Evolutionary conservation across 495 filamentous ascomycete genomes (phyloP), one percentile per base, ranked within the genome.

Genomic region (Pseudomonodictys pantanalensis): DNA sequence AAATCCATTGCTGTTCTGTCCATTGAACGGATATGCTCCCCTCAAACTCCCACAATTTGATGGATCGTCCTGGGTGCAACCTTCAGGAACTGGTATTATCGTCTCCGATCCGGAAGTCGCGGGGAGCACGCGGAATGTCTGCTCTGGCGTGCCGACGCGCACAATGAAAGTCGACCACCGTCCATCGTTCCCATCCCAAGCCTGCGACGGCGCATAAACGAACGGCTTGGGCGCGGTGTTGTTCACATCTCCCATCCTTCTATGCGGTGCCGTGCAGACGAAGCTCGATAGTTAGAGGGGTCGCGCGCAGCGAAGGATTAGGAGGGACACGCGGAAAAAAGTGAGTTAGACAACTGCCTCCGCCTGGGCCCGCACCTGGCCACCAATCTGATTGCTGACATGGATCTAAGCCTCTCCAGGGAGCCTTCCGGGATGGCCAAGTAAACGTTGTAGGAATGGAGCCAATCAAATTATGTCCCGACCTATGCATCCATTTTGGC

Each of bases 141-240:
- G 62, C 25, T 43, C 43, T 4, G 62, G 62, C 3, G 33, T 51
- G 10, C 62, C 62, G 6, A 65, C 35, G 35, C 57, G 56, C 12
- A 60, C 22, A 25, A 56, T 45, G 26, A 65, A 65, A 24, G 62
- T 56, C 6, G 17, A 39, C 62, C 62, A 65, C 5, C 38, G 47
- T 6, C 62, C 62, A 25, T 65, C 56, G 35, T 65, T 60, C 7
- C 62, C 62, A 46, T 60, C 56, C 50, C 50, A 65, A 22, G 23
- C 24, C 52, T 56, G 32, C 3, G 56, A 52, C 1, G 56, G 28
- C 11, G 62, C 41, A 25, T 60, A 60, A 10, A 46, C 32, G 22
- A 60, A 33, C 6, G 62, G 62, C n/a, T 26, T 32, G 2, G 56
- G 57, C 6, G 43, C 17, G 1, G 41, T 12, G 20, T 8, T 39